Evolutionary conservation across 805 yeast species (phyloP), one percentile per base, ranked within the genome.

Genomic region (Wickerhamomyces ciferrii): DNA sequence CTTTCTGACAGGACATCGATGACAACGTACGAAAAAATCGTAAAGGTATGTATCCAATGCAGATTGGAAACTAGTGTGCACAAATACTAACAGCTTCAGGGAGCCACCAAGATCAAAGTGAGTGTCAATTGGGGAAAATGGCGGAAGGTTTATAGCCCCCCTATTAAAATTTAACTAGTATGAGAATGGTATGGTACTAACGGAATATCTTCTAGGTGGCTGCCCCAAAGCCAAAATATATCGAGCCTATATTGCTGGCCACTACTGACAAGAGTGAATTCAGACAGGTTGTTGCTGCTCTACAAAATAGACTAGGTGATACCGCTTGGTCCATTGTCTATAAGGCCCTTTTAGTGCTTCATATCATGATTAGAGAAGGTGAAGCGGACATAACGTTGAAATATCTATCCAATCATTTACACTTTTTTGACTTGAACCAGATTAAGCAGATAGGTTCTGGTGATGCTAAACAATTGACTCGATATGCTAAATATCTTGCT

Each of bases 211-310:
- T 14, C 74, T 72, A 59, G 80, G 78, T 88, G 69, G 98, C 98
- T 11, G 96, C 98, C n/a, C 99, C 99, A 7, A 94, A 94, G 67
- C 85, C 95, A 35, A 94, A 94, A 65, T 94, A 94, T 62, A 81
- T 94, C 44, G 98, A 92, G 68, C 98, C 98, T 1, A 88, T 94
- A 44, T 72, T 94, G 29, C 75, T 70, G 40, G 72, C 75, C 8
- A 67, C 77, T 0, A 53, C 67, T 13, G 55, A 58, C 42, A 60
- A 56, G 18, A 57, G 52, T 5, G 75, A 87, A 53, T 82, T 92
- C 57, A 71, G 72, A 48, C 78, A 82, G 19, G 83, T 91, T 34
- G 81, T 91, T 81, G 71, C 74, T 43, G 72, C 87, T 1, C 68
- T 92, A 46, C 72, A 72, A 29, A 58, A 62, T 17, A 70, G 97